A percentile compares a stretch with the other conserved stretches of the same genome.
These are phyloP conservation scores for Malassezia slooffiae DNA, from an alignment of 1,284 basidiomycete species.

Conservation along the genomic window DNA sequence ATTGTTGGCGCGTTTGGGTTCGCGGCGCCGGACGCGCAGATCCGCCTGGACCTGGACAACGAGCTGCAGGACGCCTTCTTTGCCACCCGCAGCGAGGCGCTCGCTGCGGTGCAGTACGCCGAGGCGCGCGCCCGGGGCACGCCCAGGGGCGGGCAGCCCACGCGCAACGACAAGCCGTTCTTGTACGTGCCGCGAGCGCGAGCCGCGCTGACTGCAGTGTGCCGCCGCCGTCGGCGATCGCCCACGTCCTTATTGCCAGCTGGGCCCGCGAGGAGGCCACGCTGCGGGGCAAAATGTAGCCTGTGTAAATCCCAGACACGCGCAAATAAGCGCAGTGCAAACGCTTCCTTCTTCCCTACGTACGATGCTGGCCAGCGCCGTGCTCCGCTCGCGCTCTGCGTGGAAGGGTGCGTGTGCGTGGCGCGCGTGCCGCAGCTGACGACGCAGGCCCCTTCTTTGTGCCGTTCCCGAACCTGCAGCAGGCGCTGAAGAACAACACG, in stretches of 20 bases:
- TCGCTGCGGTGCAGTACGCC: constrained; percentile 57
- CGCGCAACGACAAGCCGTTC: neutral
- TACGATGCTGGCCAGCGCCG: constrained; percentile 11
- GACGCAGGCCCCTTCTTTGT: constrained; percentile 74
- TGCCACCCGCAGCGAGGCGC: constrained; percentile 66
- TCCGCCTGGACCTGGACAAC: constrained; percentile 81
- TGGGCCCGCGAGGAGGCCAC: constrained; percentile 3
- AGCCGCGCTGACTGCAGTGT: constrained; percentile 6
- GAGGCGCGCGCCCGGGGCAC: neutral
- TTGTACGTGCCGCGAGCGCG: constrained; percentile 4
- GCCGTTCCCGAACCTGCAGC: constrained; percentile 76
- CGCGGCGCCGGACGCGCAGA: constrained; percentile 50
- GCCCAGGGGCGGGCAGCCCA: neutral
- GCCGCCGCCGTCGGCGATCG: constrained; percentile 8
- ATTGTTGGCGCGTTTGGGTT: constrained; percentile 61
- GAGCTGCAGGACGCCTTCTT: constrained; percentile 88
- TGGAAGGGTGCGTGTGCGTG: constrained; percentile 19
- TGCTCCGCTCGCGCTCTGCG: constrained; percentile 14
- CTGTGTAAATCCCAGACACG: neutral
- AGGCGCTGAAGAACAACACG: constrained; percentile 69
- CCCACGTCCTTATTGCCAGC: constrained; percentile 1
- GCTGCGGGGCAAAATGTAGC: neutral
- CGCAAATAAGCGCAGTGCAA: neutral
- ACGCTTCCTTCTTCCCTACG: neutral
- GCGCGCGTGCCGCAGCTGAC: constrained; percentile 1